Evolutionary conservation across 345 rosid species (phyloP), one percentile per base, ranked within the genome.

Genomic region (Cardiospermum halicacabum): DNA sequence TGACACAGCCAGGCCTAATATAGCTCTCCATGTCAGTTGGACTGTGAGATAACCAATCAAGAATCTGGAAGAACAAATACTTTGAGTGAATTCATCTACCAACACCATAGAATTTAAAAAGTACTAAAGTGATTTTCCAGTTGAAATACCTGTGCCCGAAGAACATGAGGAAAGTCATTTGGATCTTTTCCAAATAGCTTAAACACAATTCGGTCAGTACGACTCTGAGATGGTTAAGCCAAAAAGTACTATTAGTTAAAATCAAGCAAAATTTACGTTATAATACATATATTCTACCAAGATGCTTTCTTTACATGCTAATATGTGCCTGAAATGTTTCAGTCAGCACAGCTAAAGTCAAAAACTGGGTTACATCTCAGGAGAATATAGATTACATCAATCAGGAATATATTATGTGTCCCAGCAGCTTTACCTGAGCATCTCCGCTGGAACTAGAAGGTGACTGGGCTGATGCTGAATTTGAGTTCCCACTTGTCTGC

Each of bases 21-120:
- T 94, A 87, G 86, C 99, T 89, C 92, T 91, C 99, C 60, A 94
- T 94, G 71, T 94, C 99, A 63, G 96, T 83, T 24, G 97, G 99
- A 81, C 96, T 95, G 70, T 89, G 93, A 62, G 96, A 78, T 56
- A 95, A 71, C 99, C 97, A 95, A 48, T 87, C 88, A 64, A 95
- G 84, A 75, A 95, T 84, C 99, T 95, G 96, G 34, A 85, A 60
- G 67, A 57, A 56, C 56, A 74, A 74, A 70, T 1, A 67, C 30
- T 55, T 64, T 28, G 61, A 26, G 60, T 64, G 62, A 54, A 47
- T 18, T 71, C 42, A 39, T 49, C 57, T 65, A 73, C 56, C n/a
- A 5, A 71, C 34, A 40, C 40, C 60, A 19, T 62, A 56, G 73
- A 65, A 18, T 50, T 32, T 19, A 26, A 67, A 61, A 10, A 24